phyloP scores from a whole-genome alignment of 495 filamentous ascomycete genomes.

The Lasiosphaeriaceae sp. region DNA sequence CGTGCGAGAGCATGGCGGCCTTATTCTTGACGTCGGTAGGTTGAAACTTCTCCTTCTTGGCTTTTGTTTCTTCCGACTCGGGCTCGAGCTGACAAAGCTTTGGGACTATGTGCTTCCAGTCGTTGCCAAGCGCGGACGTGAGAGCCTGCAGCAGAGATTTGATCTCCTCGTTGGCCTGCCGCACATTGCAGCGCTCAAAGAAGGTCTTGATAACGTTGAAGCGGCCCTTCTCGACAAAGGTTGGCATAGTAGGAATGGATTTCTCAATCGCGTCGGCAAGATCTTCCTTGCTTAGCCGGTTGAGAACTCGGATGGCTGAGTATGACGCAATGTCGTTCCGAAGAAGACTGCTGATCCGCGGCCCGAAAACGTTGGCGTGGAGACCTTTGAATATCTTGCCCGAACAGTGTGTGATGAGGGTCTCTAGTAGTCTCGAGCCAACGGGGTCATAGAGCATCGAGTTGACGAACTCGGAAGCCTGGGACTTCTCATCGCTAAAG shows the following conservation, averaged over 20 bases:
- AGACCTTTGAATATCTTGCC: constrained; percentile 86
- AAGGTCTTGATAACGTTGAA: constrained; percentile 74
- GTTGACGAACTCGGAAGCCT: constrained; percentile 64
- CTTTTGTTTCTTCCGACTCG: constrained; percentile 31
- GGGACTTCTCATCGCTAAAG: constrained; percentile 37
- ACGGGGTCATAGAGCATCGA: constrained; percentile 83
- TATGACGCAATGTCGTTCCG: constrained; percentile 88
- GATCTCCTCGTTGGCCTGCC: constrained; percentile 53
- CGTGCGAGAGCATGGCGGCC: constrained; percentile 40
- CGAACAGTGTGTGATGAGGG: constrained; percentile 71
- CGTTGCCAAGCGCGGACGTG: constrained; percentile 51
- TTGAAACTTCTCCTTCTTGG: constrained; percentile 22
- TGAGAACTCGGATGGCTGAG: constrained; percentile 72
- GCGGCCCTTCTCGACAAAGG: constrained; percentile 67
- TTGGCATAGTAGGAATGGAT: constrained; percentile 64
- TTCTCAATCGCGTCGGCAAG: constrained; percentile 63
- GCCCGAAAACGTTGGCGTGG: constrained; percentile 68
- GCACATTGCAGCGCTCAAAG: constrained; percentile 75
- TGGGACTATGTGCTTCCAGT: constrained; percentile 50
- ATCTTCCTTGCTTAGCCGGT: constrained; percentile 79
- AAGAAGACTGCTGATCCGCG: constrained; percentile 69
- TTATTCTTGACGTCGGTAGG: constrained; percentile 36
- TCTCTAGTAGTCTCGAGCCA: constrained; percentile 85
- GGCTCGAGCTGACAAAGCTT: constrained; percentile 53
- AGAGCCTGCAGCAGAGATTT: constrained; percentile 58